phyloP scores from a whole-genome alignment of 768 basidiomycete genomes.

The Exidia glandulosa region DNA sequence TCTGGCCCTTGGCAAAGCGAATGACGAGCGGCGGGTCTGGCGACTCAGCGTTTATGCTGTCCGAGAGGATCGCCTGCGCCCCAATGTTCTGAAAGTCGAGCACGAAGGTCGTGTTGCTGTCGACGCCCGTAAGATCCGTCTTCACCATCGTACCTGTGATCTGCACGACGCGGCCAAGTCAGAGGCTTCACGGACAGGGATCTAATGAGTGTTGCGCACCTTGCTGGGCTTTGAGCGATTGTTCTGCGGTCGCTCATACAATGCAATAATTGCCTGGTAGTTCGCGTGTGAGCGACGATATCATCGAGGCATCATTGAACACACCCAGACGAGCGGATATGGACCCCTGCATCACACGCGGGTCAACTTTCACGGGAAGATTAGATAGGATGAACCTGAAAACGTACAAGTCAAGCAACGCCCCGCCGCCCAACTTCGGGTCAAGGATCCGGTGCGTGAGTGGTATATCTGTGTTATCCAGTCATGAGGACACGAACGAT shows the following conservation, averaged over 20 bases:
- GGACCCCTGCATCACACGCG: constrained; percentile 42
- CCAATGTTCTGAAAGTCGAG: constrained; percentile 58
- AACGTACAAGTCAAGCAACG: constrained; percentile 69
- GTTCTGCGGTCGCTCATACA: constrained; percentile 77
- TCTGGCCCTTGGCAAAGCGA: constrained; percentile 63
- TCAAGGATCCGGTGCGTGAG: constrained; percentile 67
- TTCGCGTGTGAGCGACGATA: constrained; percentile 8
- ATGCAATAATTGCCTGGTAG: constrained; percentile 64
- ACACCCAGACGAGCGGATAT: constrained; percentile 71
- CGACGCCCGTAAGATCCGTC: constrained; percentile 67
- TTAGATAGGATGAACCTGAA: not conserved
- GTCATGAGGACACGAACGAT: too few species aligned
- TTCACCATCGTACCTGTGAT: constrained; percentile 67
- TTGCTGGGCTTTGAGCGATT: constrained; percentile 22
- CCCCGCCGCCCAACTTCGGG: constrained; percentile 72
- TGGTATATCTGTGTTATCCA: constrained; percentile 52
- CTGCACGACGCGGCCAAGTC: constrained; percentile 32
- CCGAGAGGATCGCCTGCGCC: constrained; percentile 64
- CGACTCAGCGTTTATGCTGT: constrained; percentile 46
- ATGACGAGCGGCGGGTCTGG: constrained; percentile 47
- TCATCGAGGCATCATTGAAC: constrained; percentile 7
- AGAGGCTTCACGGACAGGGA: not conserved
- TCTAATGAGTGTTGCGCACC: not conserved
- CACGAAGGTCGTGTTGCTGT: constrained; percentile 63
- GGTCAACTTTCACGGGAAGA: not conserved